phyloP scores from a whole-genome alignment of 139 green algal species.

The Nannochloris sp. region DNA sequence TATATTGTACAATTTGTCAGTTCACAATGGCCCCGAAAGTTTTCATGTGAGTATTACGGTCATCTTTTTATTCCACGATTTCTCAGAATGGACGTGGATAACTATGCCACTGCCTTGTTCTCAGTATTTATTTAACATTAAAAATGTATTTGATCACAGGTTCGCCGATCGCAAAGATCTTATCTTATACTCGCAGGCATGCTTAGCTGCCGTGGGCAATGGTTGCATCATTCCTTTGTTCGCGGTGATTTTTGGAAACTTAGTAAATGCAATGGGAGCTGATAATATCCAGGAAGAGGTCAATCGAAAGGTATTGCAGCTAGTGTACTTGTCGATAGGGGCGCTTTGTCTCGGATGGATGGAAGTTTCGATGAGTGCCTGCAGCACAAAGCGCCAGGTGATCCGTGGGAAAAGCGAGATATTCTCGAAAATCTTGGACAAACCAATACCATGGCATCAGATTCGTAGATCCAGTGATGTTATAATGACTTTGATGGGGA shows the following conservation, averaged over 20 bases:
- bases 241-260: constrained; percentile 1
- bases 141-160: background rate
- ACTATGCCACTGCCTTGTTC: no score
- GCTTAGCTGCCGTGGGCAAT: background rate
- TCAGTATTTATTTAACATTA: no score
- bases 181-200: background rate
- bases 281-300: background rate
- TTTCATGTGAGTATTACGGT: no score
- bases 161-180: background rate
- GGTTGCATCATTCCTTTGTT: constrained; percentile 3
- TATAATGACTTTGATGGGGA: background rate
- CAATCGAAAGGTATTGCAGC: background rate
- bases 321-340: background rate
- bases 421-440: no score
- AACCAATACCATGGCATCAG: background rate
- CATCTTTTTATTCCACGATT: no score
- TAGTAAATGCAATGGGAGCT: background rate
- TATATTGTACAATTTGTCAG: no score
- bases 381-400: background rate
- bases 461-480: background rate
- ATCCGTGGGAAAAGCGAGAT: no score
- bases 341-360: background rate
- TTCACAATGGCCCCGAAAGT: no score
- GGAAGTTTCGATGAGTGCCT: background rate
- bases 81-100: no score